Base-by-base conservation (phyloP, 305 asterid genomes). In the Stenogyne calaminthoides region DNA sequence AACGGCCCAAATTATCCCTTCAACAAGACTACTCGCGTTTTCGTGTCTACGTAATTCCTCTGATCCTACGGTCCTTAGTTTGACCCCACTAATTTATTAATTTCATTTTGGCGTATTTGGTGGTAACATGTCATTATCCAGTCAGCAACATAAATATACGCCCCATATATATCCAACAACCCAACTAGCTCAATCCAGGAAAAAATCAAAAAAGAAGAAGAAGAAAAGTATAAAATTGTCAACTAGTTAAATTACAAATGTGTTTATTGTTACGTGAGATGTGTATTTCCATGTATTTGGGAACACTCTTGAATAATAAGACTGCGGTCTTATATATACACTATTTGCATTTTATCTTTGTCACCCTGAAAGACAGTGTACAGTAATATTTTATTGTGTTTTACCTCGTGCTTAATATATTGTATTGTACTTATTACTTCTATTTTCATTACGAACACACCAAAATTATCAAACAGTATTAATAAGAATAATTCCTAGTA, bases 11-110 rank as follows among this genome's bases (percentile, higher is more conserved):
- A 80, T 46, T 46, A 11, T 71, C 3, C 18, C 51, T 46, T 47
- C 22, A n/a, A 0, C 29, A 65, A 32, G 7, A 10, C 20, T 12
- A 25, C 3, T n/a, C 5, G 18, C 5, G 39, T 39, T 39, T 15
- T 14, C 5, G 18, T 8, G 37, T 39, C 27, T 15, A 15, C 72
- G 1, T 6, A 51, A 39, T 8, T 20, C 54, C 15, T 37, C 52
- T 39, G 36, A 74, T 57, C 74, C 70, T 7, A 69, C 73, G 66
- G 75, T 59, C 56, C 64, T 39, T 65, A 58, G 22, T 54, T 78
- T 74, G 77, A 75, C 75, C 25, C 29, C 14, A 15, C 20, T 3
- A 72, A 47, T 27, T 27, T 27, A 44, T 42, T 49, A 7, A 29
- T 22, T 18, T 52, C 22, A 14, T n/a, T 46, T 58, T 8, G 55